A percentile compares a stretch with the other conserved stretches of the same genome.
Evolutionary conservation across 345 rosid species (phyloP).

Genomic region (Capsella bursapastoris): DNA sequence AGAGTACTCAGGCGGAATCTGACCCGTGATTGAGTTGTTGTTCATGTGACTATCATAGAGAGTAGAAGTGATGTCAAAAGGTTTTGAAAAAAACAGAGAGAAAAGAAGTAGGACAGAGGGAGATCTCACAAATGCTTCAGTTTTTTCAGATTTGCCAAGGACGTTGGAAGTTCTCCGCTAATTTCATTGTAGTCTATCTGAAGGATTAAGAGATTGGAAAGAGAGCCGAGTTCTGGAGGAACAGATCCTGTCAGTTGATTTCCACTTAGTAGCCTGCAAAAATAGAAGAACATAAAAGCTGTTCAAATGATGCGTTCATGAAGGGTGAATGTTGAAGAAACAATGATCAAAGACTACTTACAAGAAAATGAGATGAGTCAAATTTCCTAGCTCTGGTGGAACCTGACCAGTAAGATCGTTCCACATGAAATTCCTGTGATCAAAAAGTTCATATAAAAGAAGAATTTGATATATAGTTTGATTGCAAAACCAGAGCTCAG

Average conservation of each 20-base stretch:
- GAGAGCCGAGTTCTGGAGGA: slow-evolving; percentile 54
- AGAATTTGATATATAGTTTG: not conserved
- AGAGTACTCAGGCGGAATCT: slow-evolving; percentile 52
- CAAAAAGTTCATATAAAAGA: not conserved
- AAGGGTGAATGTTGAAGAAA: not conserved
- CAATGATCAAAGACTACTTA: slow-evolving; percentile 40
- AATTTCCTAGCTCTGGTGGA: slow-evolving; percentile 52
- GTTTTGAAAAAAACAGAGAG: not conserved
- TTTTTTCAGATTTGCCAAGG: slow-evolving; percentile 45
- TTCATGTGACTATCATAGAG: slow-evolving; percentile 52
- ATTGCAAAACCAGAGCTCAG: slow-evolving; percentile 21
- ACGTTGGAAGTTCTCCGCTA: slow-evolving; percentile 48
- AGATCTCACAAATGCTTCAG: slow-evolving; percentile 53
- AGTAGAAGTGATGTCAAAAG: not conserved
- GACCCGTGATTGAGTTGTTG: slow-evolving; percentile 61
- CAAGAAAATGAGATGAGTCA: slow-evolving; percentile 47
- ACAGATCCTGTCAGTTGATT: slow-evolving; percentile 53
- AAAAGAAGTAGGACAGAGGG: slow-evolving; percentile 18
- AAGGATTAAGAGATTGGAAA: slow-evolving; percentile 47
- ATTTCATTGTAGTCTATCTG: slow-evolving; percentile 51
- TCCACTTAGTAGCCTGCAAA: slow-evolving; percentile 56
- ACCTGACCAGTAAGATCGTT: slow-evolving; percentile 50
- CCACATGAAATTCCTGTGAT: slow-evolving; percentile 58
- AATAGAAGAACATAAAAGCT: not conserved
- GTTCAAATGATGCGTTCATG: not conserved